Evolutionary conservation across 2,329 filamentous ascomycete genomes (phyloP).

Genomic region (Tolypocladium inflatum): DNA sequence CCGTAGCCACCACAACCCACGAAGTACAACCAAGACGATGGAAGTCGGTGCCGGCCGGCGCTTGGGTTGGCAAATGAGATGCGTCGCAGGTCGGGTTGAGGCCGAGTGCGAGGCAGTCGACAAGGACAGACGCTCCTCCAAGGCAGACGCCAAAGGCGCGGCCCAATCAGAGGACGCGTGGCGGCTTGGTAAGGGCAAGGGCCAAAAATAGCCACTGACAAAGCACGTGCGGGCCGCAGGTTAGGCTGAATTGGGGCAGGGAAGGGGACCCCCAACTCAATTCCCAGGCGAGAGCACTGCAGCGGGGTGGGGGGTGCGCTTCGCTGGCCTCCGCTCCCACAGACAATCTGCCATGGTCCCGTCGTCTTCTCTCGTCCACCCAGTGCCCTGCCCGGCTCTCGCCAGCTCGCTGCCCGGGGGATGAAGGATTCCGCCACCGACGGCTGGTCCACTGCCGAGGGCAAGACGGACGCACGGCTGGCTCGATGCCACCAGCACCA

Average conservation of each 20-base stretch:
- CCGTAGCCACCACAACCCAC: not conserved
- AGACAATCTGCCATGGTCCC: not conserved
- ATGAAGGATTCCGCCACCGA: not conserved
- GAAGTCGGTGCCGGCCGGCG: not conserved
- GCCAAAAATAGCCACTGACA: slow-evolving; percentile 3
- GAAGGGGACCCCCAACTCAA: slow-evolving; percentile 2
- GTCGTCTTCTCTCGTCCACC: not conserved
- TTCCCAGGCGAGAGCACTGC: not conserved
- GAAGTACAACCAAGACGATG: not conserved
- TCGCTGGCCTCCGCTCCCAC: not conserved
- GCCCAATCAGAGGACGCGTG: not conserved
- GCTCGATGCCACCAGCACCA: not conserved
- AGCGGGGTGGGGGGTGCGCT: not conserved
- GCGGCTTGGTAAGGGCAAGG: slow-evolving; percentile 1
- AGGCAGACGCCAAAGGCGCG: not conserved
- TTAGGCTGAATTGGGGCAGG: not conserved
- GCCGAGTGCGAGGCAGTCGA: not conserved
- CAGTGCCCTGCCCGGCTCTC: not conserved
- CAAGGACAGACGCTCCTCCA: not conserved
- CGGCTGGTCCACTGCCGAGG: not conserved
- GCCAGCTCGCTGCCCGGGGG: not conserved
- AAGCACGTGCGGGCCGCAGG: slow-evolving; percentile 2
- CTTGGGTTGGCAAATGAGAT: not conserved
- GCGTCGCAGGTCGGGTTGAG: not conserved
- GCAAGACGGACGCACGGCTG: not conserved